These are phyloP conservation scores for Globisporangium mamillatum DNA, from an alignment of 352 stramenopile species.

Conservation along the genomic window DNA sequence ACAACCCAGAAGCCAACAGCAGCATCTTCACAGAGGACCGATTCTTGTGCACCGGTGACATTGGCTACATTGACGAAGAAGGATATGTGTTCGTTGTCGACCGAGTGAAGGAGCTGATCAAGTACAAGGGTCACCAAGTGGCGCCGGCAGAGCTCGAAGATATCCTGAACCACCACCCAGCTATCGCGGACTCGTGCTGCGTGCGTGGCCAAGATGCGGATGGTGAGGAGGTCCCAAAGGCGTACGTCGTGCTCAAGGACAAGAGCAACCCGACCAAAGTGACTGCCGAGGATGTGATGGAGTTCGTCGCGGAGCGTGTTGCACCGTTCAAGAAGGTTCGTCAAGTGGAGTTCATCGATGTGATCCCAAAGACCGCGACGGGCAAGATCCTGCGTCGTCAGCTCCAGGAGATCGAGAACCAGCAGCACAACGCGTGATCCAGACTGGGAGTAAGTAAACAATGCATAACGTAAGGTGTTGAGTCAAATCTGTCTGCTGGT, in stretches of 20 bases:
- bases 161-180: slow-evolving; percentile 71
- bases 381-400: slow-evolving; percentile 91
- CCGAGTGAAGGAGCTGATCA: slow-evolving; percentile 95
- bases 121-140: slow-evolving; percentile 92
- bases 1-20: slow-evolving; percentile 83
- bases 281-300: slow-evolving; percentile 73
- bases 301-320: slow-evolving; percentile 82
- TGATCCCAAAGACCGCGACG: slow-evolving; percentile 85
- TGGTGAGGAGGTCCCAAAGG: slow-evolving; percentile 88
- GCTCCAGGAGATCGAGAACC: slow-evolving; percentile 49
- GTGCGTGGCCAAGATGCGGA: slow-evolving; percentile 55
- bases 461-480: neutral
- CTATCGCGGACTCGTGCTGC: slow-evolving; percentile 74
- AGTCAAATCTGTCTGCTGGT: no score
- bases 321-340: slow-evolving; percentile 88
- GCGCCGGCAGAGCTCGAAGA: slow-evolving; percentile 91
- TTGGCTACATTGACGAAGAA: slow-evolving; percentile 89
- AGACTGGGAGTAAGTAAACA: no score
- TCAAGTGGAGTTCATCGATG: slow-evolving; percentile 85
- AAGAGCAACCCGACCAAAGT: slow-evolving; percentile 14
- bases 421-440: slow-evolving; percentile 3
- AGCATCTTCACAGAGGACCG: slow-evolving; percentile 72
- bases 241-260: slow-evolving; percentile 84
- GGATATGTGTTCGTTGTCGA: slow-evolving; percentile 91
- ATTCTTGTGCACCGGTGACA: slow-evolving; percentile 89